These are phyloP conservation scores for Pholiota microspora DNA, from an alignment of 768 basidiomycete species.

Conservation along the genomic window DNA sequence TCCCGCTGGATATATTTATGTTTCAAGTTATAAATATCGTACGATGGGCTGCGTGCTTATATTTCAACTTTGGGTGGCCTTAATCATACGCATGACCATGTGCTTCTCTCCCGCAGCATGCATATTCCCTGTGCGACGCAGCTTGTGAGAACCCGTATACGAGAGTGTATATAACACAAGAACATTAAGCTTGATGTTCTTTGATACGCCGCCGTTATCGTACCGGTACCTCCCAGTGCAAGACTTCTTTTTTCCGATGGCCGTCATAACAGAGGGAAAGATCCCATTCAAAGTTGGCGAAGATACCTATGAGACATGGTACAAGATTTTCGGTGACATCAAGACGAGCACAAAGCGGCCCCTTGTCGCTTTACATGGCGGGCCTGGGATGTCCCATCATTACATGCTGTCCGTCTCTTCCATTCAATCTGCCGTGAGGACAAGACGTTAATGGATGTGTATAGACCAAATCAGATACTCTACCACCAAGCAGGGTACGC, in stretches of 20 bases:
- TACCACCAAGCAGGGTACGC: slow-evolving; percentile 14
- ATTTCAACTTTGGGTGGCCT: no score
- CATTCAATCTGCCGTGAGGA: background rate
- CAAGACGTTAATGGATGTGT: background rate
- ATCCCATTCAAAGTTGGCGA: slow-evolving; percentile 13
- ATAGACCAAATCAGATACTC: slow-evolving; percentile 15
- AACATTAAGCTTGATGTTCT: background rate
- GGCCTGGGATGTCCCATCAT: slow-evolving; percentile 45
- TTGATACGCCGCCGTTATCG: no score
- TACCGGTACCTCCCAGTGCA: no score
- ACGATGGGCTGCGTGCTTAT: no score
- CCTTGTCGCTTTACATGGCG: slow-evolving; percentile 51
- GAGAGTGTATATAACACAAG: background rate
- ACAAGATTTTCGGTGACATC: slow-evolving; percentile 46
- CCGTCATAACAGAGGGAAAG: slow-evolving; percentile 2
- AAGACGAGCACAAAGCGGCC: slow-evolving; percentile 30
- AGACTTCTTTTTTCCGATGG: background rate
- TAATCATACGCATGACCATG: no score
- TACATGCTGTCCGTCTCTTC: slow-evolving; percentile 32
- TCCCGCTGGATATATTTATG: no score
- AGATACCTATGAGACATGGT: slow-evolving; percentile 41
- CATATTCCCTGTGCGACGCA: no score
- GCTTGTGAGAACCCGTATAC: background rate
- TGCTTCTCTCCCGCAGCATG: no score
- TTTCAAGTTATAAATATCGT: no score